Evolutionary conservation across 2,329 filamentous ascomycete genomes (phyloP).

Genomic region (Penicillium sp.): DNA sequence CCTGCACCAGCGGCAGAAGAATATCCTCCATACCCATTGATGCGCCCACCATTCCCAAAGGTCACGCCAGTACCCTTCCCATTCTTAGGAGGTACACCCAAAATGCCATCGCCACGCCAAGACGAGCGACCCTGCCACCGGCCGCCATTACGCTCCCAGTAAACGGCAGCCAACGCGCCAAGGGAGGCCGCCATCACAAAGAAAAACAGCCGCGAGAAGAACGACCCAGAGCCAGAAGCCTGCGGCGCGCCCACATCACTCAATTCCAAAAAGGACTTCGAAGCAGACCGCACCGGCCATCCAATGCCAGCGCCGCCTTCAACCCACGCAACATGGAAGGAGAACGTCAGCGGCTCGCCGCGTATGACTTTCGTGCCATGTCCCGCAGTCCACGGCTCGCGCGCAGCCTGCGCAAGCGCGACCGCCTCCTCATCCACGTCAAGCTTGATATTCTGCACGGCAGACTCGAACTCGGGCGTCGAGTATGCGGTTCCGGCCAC

Average conservation of each 20-base stretch:
- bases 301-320: slow-evolving; percentile 41
- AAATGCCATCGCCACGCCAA: slow-evolving; percentile 48
- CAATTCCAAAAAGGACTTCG: slow-evolving; percentile 17
- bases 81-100: slow-evolving; percentile 46
- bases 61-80: slow-evolving; percentile 51
- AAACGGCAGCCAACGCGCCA: slow-evolving; percentile 37
- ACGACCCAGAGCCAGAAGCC: slow-evolving; percentile 11
- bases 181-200: slow-evolving; percentile 37
- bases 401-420: slow-evolving; percentile 42
- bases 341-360: slow-evolving; percentile 76
- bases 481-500: slow-evolving; percentile 87
- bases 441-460: slow-evolving; percentile 13
- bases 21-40: slow-evolving; percentile 58
- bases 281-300: slow-evolving; percentile 27
- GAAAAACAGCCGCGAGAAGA: slow-evolving; percentile 35
- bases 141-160: slow-evolving; percentile 36
- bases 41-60: slow-evolving; percentile 53
- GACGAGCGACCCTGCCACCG: slow-evolving; percentile 21
- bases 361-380: slow-evolving; percentile 70
- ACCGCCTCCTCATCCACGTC: slow-evolving; percentile 45
- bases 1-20: slow-evolving; percentile 34
- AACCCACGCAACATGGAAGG: slow-evolving; percentile 76
- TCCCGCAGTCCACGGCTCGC: slow-evolving; percentile 47
- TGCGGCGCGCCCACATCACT: slow-evolving; percentile 7
- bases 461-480: slow-evolving; percentile 65